phyloP scores from a whole-genome alignment of 148 eudicot genomes.

The Spergularia marina region DNA sequence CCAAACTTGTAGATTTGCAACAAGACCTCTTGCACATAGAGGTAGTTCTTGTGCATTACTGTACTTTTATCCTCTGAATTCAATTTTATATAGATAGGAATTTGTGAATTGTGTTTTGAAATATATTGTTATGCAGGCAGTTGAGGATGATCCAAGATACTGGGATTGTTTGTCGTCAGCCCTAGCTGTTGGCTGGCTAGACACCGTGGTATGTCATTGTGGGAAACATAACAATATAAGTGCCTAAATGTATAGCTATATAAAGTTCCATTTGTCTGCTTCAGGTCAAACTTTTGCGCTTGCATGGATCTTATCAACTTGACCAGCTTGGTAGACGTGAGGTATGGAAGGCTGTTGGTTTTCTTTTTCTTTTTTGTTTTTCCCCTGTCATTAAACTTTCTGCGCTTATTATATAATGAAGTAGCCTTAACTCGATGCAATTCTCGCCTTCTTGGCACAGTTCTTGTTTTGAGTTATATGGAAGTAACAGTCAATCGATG shows the following conservation, averaged over 20 bases:
- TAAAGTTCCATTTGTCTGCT: constrained; percentile 14
- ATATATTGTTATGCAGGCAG: constrained; percentile 33
- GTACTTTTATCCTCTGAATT: background rate
- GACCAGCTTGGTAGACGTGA: constrained; percentile 89
- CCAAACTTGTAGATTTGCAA: constrained; percentile 75
- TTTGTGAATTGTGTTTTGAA: background rate
- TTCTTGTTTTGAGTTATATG: no score
- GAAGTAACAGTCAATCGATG: no score
- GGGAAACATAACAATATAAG: background rate
- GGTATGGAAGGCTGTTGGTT: constrained; percentile 41
- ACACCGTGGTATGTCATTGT: constrained; percentile 65
- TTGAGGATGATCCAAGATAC: constrained; percentile 76
- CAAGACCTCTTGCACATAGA: constrained; percentile 54
- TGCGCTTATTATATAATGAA: no score
- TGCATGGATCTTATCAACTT: constrained; percentile 86
- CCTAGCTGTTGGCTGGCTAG: constrained; percentile 93
- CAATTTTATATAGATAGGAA: background rate
- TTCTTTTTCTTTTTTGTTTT: background rate
- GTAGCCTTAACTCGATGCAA: no score
- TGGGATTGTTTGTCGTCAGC: constrained; percentile 86
- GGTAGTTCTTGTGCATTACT: constrained; percentile 39
- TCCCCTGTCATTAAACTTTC: background rate
- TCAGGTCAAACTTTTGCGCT: constrained; percentile 82
- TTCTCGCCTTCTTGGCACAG: no score
- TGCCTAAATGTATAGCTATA: background rate